Conservation (phyloP, 2,329 filamentous ascomycete species). For the Capronia americana region DNA sequence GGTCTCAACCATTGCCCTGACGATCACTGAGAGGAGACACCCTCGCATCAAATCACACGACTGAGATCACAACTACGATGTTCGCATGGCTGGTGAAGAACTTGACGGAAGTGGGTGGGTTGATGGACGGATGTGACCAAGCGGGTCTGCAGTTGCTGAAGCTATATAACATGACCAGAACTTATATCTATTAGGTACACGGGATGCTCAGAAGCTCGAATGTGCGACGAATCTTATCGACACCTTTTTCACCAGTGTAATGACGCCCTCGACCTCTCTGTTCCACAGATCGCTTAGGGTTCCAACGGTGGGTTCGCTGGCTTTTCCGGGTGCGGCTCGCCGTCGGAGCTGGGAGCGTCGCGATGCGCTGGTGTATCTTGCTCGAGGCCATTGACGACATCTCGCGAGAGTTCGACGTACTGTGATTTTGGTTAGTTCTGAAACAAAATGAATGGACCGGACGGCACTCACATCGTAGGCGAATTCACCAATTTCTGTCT, state of each 20-base stretch:
- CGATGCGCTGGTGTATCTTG: conserved; percentile 16
- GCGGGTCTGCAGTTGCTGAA: neutral
- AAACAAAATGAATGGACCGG: neutral
- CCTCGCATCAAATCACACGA: neutral
- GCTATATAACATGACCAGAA: neutral
- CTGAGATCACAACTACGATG: neutral
- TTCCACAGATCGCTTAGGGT: neutral
- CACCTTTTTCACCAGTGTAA: neutral
- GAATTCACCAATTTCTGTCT: conserved; percentile 91
- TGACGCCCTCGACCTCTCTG: neutral
- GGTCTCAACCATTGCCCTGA: neutral
- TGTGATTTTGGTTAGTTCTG: conserved; percentile 42
- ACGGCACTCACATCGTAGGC: conserved; percentile 51
- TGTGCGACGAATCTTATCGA: neutral
- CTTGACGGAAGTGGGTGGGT: neutral
- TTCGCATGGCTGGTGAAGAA: neutral
- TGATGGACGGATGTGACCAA: neutral
- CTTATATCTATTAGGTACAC: conserved; percentile 12
- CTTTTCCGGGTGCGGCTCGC: conserved; percentile 19
- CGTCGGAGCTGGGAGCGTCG: conserved; percentile 24
- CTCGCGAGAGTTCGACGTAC: conserved; percentile 85
- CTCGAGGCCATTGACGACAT: conserved; percentile 61
- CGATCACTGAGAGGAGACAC: neutral
- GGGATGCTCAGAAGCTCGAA: neutral
- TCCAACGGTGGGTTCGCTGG: conserved; percentile 8